Conservation (phyloP, 371 early-diverging fungal species). For the Mucor lusitanicus region DNA sequence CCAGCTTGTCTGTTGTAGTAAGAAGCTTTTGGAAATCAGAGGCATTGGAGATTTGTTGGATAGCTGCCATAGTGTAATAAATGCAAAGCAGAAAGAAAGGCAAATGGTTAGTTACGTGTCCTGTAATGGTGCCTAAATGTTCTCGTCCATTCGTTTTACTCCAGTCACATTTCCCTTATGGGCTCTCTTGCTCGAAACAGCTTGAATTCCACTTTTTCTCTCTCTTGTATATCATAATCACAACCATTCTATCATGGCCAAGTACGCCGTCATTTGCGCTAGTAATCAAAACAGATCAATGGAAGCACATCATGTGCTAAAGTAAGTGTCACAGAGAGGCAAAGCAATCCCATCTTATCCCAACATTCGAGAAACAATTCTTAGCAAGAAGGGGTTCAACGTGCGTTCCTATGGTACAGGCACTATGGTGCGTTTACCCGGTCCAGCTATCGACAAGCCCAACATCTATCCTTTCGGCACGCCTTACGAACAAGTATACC, state of each 20-base stretch:
- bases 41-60: constrained; percentile 28
- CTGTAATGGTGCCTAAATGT: background rate
- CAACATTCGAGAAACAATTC: background rate
- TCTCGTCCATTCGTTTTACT: background rate
- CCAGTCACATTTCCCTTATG: background rate
- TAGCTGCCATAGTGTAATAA: constrained; percentile 11
- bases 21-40: constrained; percentile 39
- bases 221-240: too few relatives aligned
- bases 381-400: constrained; percentile 75
- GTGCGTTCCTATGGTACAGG: constrained; percentile 92
- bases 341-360: background rate
- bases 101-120: background rate
- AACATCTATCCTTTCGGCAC: constrained; percentile 94
- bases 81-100: background rate
- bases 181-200: background rate
- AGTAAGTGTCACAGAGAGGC: constrained; percentile 37
- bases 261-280: constrained; percentile 93
- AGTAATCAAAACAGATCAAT: constrained; percentile 97
- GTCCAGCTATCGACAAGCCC: constrained; percentile 84
- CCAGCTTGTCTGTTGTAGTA: constrained; percentile 33
- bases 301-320: constrained; percentile 92
- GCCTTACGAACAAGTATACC: constrained; percentile 87
- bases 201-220: background rate
- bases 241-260: constrained; percentile 54
- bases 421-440: constrained; percentile 89